These are phyloP conservation scores for Gossypium longicalyx DNA, from an alignment of 345 rosid species.

Conservation along the genomic window DNA sequence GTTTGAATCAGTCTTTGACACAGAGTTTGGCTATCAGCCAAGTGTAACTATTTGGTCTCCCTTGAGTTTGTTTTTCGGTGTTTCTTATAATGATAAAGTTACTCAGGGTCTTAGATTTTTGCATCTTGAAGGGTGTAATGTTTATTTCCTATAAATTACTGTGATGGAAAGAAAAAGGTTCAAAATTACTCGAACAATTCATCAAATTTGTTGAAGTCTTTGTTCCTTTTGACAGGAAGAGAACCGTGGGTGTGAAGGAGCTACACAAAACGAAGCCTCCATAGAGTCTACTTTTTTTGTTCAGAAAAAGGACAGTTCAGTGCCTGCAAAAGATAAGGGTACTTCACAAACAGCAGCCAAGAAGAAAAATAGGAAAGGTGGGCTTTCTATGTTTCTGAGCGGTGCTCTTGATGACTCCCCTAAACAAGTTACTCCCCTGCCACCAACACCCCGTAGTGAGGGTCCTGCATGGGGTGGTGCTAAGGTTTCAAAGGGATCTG, in stretches of 20 bases:
- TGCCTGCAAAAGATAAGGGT: constrained; percentile 39
- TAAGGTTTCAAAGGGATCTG: constrained; percentile 60
- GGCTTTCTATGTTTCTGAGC: constrained; percentile 92
- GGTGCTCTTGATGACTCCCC: constrained; percentile 90
- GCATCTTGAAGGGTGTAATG: background rate
- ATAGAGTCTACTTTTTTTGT: constrained; percentile 34
- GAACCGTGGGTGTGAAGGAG: constrained; percentile 17
- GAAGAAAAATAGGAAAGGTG: constrained; percentile 90
- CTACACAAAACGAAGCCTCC: constrained; percentile 24
- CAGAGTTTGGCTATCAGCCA: background rate
- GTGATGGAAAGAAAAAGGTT: background rate
- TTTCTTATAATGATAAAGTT: background rate
- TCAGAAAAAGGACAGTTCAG: constrained; percentile 38
- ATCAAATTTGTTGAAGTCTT: constrained; percentile 16
- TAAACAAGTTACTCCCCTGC: constrained; percentile 42
- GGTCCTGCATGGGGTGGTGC: constrained; percentile 99
- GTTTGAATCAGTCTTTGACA: background rate
- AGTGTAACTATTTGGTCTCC: background rate
- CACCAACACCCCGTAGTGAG: constrained; percentile 60
- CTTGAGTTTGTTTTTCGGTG: background rate
- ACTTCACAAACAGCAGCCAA: constrained; percentile 37
- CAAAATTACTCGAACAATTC: background rate
- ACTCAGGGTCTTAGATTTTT: background rate
- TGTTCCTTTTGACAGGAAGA: constrained; percentile 39
- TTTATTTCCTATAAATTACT: background rate